Base-by-base conservation (phyloP, 257 asterid genomes). In the Capsicum baccatum region DNA sequence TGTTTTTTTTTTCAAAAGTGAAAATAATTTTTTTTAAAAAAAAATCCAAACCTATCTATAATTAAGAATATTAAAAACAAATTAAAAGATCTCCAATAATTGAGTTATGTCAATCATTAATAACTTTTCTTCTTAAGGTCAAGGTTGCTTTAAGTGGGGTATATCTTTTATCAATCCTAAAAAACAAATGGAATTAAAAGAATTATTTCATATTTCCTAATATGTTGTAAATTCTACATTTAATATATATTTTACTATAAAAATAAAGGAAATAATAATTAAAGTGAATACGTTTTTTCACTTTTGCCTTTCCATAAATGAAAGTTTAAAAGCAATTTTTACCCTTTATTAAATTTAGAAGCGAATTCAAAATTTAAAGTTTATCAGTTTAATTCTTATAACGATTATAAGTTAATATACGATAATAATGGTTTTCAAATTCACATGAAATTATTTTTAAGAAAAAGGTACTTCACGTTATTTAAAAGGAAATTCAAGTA, bases 91-190 rank as follows among this genome's bases (percentile, higher is more conserved):
- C 63, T 76, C 60, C 42, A 76, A 76, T 76, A 50, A 54, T 76
- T 76, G 81, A 76, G 64, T 14, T 76, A 9, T 52, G 13, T 26
- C 48, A 52, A 52, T 21, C 60, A 73, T 76, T 50, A 76, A 48
- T 76, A 76, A 8, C 64, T 76, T 76, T 54, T 57, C 63, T 26
- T 76, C 81, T 76, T 76, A 76, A 74, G 26, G 81, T 76, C 64
- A 76, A 54, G 63, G 63, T 26, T 52, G 48, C 81, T 76, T 52
- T 76, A 52, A 37, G 81, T 76, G 64, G 81, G 81, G 81, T 54
- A 26, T 76, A 26, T 52, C 26, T 54, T 52, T 76, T 52, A 12
- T 26, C 13, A 13, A 52, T 54, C 44, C 62, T 54, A 21, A 15
- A 8, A 76, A 14, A 67, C 47, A 50, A 21, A 76, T 76, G 63